These are phyloP conservation scores for Chaetomidium leptoderma DNA, from an alignment of 495 filamentous ascomycete species.

Conservation along the genomic window DNA sequence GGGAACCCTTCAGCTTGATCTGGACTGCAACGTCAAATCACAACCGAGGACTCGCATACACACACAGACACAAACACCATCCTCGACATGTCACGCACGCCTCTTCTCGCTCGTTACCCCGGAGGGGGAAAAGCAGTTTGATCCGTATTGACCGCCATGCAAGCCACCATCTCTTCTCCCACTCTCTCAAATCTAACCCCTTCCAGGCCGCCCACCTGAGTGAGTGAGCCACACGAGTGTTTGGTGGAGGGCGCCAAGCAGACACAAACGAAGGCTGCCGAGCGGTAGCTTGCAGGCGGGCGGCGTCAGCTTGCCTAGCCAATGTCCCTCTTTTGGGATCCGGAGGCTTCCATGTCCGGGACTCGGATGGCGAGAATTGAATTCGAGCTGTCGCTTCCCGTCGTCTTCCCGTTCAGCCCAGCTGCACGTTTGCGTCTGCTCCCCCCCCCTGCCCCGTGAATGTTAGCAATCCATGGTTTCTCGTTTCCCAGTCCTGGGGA, in stretches of 20 bases:
- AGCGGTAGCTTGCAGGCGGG: background rate
- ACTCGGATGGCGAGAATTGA: background rate
- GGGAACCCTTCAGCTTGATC: no score
- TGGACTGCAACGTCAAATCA: no score
- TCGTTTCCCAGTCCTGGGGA: background rate
- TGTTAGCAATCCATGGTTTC: background rate
- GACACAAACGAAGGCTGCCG: background rate
- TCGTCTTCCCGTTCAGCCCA: conserved; percentile 2
- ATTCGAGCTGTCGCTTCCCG: conserved; percentile 1
- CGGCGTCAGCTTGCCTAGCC: background rate
- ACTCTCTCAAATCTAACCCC: no score
- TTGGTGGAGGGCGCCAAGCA: background rate
- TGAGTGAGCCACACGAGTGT: background rate
- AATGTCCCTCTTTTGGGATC: background rate
- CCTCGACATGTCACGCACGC: no score
- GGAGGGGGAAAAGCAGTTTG: no score
- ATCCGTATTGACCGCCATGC: no score
- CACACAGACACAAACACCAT: no score
- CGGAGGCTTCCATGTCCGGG: background rate
- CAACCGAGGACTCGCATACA: background rate
- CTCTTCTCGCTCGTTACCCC: no score
- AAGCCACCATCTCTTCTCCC: no score
- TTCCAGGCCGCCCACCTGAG: no score
- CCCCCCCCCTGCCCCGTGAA: background rate
- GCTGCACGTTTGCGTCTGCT: conserved; percentile 4